Conservation (phyloP, 306 rosid genomes). For the Trifolium repens region DNA sequence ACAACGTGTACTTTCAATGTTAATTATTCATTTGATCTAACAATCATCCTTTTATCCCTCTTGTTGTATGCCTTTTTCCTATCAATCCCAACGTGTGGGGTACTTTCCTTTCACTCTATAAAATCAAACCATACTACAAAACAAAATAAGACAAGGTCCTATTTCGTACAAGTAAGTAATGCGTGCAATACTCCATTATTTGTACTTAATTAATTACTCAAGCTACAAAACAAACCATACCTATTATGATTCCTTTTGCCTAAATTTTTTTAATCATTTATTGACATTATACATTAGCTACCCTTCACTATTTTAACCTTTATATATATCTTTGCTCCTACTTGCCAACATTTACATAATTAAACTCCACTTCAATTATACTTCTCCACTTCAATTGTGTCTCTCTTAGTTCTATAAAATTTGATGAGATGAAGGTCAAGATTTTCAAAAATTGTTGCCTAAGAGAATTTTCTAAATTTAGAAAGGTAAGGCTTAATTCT, state of each 20-base stretch:
- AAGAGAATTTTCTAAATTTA: constrained; percentile 34
- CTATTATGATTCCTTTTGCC: constrained; percentile 6
- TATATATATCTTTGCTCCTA: constrained; percentile 27
- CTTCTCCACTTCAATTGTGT: constrained; percentile 10
- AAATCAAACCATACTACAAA: constrained; percentile 22
- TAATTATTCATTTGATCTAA: constrained; percentile 39
- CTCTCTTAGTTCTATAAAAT: neutral
- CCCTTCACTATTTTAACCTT: constrained; percentile 22
- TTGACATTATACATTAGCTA: constrained; percentile 24
- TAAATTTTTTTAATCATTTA: neutral
- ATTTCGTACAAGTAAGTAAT: constrained; percentile 41
- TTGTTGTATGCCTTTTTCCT: constrained; percentile 49
- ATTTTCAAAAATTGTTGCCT: constrained; percentile 29
- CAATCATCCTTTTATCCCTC: constrained; percentile 34
- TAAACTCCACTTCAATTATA: constrained; percentile 16
- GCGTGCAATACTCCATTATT: constrained; percentile 5
- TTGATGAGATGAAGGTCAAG: constrained; percentile 37
- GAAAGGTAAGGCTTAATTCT: constrained; percentile 38
- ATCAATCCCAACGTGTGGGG: constrained; percentile 46
- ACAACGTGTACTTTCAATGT: constrained; percentile 37
- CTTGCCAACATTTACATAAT: constrained; percentile 22
- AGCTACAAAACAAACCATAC: constrained; percentile 40
- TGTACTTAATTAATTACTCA: constrained; percentile 24
- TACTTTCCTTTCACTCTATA: neutral
- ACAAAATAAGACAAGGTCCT: constrained; percentile 32